Evolutionary conservation across 257 asterid species (phyloP).

Genomic region (Verbascum thapsus): DNA sequence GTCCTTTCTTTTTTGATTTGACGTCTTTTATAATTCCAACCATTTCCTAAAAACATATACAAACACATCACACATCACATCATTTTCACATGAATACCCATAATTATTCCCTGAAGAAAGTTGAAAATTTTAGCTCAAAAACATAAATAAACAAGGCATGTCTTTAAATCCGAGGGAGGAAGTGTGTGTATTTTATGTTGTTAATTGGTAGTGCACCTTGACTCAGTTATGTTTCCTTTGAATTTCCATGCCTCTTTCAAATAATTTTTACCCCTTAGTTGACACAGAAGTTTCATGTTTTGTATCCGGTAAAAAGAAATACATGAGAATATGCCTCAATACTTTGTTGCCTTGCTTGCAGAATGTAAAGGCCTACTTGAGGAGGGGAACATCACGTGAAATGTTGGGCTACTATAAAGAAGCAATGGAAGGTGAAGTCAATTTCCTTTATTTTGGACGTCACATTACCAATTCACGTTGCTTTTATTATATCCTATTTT

Average conservation of each 20-base stretch:
- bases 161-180: neutral
- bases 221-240: conserved; percentile 6
- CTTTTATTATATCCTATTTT: neutral
- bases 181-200: neutral
- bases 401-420: conserved; percentile 77
- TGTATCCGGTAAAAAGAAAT: conserved; percentile 10
- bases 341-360: conserved; percentile 41
- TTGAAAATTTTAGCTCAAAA: too few relatives aligned
- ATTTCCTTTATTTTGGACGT: conserved; percentile 17
- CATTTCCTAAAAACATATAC: too few relatives aligned
- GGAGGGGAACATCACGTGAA: conserved; percentile 95
- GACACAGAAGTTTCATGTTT: neutral
- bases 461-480: neutral
- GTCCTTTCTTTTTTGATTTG: too few relatives aligned
- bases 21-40: too few relatives aligned
- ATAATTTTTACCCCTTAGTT: conserved; percentile 12
- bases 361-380: conserved; percentile 85
- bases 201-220: conserved; percentile 10
- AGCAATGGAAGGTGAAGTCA: conserved; percentile 76
- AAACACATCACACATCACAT: too few relatives aligned
- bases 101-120: too few relatives aligned
- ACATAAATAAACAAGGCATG: too few relatives aligned
- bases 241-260: conserved; percentile 5
- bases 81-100: too few relatives aligned
- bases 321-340: neutral